Base-by-base conservation (phyloP, 768 basidiomycete genomes). In the Lentinula sp. region DNA sequence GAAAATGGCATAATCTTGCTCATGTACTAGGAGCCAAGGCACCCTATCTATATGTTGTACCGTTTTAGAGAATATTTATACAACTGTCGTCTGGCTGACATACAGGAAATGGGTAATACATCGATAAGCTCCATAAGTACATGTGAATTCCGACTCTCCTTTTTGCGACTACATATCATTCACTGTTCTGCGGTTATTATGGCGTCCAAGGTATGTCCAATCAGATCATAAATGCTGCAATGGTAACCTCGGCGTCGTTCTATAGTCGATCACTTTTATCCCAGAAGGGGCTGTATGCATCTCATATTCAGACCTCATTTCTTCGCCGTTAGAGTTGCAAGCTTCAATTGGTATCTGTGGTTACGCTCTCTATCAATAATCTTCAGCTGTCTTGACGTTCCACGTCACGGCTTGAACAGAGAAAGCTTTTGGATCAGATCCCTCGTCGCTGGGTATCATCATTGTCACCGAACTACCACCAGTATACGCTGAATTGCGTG, bases 341-440 rank as follows among this genome's bases (percentile, higher is more conserved):
- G 64, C 77, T 18, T 81, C 86, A 18, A 92, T 96, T 61, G 85
- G 90, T 86, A 62, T 61, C 76, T 62, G 9, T 54, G 60, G 20
- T 35, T 6, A 37, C 66, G 48, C 43, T 23, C 41, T 61, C 43
- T 48, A 61, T 20, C n/a, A 45, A 28, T 2, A 3, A 28, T 43
- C 13, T 18, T 51, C 32, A 6, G 50, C 57, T 61, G 60, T 37
- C 16, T 55, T 51, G n/a, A 56, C 53, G 45, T 43, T 43, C 52
- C 33, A 56, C 28, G 28, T 28, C 28, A 28, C 28, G 61, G 20
- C 13, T 37, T 49, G 5, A 50, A 7, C 65, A 91, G 90, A 88
- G 66, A 79, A 84, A 65, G 94, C 91, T 3, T 96, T 96, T 67
- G 94, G 93, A 20, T 91, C 91, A 10, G 77, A 84, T 61, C 81